Evolutionary conservation across 371 early-diverging fungal genomes (phyloP), one percentile per base, ranked within the genome.

Genomic region (Rhizopus sp.): DNA sequence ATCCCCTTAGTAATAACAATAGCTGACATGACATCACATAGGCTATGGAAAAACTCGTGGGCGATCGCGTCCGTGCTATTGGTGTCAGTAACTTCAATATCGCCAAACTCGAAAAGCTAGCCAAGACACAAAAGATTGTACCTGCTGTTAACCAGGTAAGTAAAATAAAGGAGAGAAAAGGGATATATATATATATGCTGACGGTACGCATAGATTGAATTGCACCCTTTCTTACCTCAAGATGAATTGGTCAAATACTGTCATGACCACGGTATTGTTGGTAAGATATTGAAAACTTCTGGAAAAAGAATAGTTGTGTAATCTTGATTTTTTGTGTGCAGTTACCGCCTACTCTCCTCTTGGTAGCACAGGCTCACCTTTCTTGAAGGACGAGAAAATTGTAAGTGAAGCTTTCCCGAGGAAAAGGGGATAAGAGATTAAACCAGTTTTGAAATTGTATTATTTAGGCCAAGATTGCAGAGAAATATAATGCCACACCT

Each of bases 21-120:
- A 52, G 66, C n/a, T 38, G 82, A 33, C 59, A 72, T 39, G 75
- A 83, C 40, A 77, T 89, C 3, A 91, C 86, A 87, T 76, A 76
- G 59, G 88, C 83, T 15, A 86, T 96, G 89, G 94, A 94, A 71
- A 63, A 70, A 16, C 69, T 86, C 7, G 63, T 78, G 9, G 73
- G 80, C 15, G 90, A 89, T 50, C 63, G 78, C 38, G 64, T 63
- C 47, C 66, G 63, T 41, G 65, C 71, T 12, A 72, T 77, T 50
- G 77, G 77, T 51, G 77, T 77, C 2, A 62, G 63, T 39, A 72
- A 72, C 54, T 72, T 68, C 16, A 60, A 50, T 69, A 73, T 62
- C 16, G 41, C 35, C 9, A 66, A 69, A 32, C 64, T 75, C 23
- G 62, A 72, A 56, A 64, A 62, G 52, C 59, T 75, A 32, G 48